These are phyloP conservation scores for Pyrus pyrifolia DNA, from an alignment of 306 rosid species.

Conservation along the genomic window DNA sequence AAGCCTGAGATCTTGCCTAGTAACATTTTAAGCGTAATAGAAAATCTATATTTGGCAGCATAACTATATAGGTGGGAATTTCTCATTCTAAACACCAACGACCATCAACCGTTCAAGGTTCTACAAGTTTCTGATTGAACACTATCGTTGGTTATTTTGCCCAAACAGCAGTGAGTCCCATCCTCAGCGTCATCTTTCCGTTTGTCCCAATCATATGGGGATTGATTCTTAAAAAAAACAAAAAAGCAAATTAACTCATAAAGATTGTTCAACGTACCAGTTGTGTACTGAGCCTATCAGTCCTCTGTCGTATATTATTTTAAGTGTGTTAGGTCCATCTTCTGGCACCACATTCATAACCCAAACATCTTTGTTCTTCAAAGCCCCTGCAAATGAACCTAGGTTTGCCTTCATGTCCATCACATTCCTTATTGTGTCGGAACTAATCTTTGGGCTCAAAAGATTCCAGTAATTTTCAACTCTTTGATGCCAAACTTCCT, in stretches of 20 bases:
- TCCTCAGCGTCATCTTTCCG: background rate
- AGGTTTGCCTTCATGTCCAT: constrained; percentile 97
- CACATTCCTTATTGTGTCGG: constrained; percentile 65
- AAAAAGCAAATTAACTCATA: background rate
- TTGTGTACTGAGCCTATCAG: constrained; percentile 75
- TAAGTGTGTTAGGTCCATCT: constrained; percentile 77
- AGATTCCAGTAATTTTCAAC: constrained; percentile 89
- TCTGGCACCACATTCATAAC: constrained; percentile 93
- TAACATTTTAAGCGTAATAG: background rate
- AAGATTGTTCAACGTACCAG: constrained; percentile 49
- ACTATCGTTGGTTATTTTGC: background rate
- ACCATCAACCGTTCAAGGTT: background rate
- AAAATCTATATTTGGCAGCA: background rate
- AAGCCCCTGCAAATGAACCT: constrained; percentile 92
- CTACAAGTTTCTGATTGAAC: background rate
- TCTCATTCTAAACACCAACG: background rate
- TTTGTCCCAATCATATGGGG: background rate
- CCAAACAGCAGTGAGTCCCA: background rate
- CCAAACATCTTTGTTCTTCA: constrained; percentile 79
- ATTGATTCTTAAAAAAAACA: background rate
- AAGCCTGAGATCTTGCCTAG: background rate
- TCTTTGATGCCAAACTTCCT: constrained; percentile 81
- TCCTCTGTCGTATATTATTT: constrained; percentile 88
- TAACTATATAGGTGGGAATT: background rate
- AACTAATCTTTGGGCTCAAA: constrained; percentile 48